phyloP scores from a whole-genome alignment of 208 protist genomes.

The Endotrypanum monterogeii region DNA sequence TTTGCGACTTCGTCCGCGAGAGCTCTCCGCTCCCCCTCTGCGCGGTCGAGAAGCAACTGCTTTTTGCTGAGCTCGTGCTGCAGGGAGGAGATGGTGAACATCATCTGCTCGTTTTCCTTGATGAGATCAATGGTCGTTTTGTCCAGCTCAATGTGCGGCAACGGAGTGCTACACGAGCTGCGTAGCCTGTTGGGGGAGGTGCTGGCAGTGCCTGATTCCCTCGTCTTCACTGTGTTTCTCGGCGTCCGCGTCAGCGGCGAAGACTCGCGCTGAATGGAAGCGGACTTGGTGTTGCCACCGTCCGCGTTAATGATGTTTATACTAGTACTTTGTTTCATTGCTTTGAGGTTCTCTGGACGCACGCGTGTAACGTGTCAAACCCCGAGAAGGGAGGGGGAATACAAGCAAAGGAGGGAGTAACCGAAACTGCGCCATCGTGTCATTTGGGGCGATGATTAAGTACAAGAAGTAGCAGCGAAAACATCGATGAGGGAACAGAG shows the following conservation, averaged over 20 bases:
- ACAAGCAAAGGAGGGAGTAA: not conserved
- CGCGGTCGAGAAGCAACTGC: slow-evolving; percentile 20
- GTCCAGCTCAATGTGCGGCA: slow-evolving; percentile 38
- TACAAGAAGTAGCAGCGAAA: no score
- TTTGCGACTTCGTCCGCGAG: slow-evolving; percentile 38
- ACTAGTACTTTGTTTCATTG: not conserved
- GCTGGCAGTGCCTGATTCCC: not conserved
- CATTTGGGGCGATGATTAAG: no score
- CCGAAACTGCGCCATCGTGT: no score
- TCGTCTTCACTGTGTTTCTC: slow-evolving; percentile 18
- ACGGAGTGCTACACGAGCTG: slow-evolving; percentile 26
- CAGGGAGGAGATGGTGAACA: slow-evolving; percentile 47
- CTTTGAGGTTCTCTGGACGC: not conserved
- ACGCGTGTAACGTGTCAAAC: not conserved
- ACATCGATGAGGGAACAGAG: no score
- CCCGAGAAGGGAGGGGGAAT: not conserved
- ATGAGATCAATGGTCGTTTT: slow-evolving; percentile 40
- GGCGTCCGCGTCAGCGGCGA: slow-evolving; percentile 30
- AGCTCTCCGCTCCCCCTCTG: slow-evolving; percentile 14
- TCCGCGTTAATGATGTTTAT: not conserved
- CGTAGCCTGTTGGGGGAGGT: slow-evolving; percentile 4
- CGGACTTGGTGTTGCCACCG: not conserved
- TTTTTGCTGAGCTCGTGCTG: slow-evolving; percentile 35
- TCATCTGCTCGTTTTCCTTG: slow-evolving; percentile 66
- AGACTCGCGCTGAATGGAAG: slow-evolving; percentile 15